Evolutionary conservation across 2,329 filamentous ascomycete genomes (phyloP).

Genomic region (Colletotrichum tamarilloi): DNA sequence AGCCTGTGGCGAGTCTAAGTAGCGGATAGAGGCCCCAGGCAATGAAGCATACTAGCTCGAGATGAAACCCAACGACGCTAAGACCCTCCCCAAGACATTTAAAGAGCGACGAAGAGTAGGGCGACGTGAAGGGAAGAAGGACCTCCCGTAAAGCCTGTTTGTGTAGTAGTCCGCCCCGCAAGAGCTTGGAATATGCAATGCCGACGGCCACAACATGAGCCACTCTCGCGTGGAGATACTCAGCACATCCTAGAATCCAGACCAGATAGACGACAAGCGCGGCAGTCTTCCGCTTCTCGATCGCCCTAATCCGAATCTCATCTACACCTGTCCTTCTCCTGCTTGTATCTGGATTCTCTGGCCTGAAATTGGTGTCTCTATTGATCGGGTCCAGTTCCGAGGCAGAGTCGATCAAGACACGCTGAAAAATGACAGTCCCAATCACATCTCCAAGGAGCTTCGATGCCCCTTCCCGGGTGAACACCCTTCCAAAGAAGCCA

Average conservation of each 20-base stretch:
- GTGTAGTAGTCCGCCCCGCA: slow-evolving; percentile 7
- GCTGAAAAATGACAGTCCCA: slow-evolving; percentile 8
- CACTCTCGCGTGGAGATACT: slow-evolving; percentile 44
- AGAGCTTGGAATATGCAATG: slow-evolving; percentile 40
- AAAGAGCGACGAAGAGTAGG: too few species aligned
- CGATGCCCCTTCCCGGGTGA: not conserved
- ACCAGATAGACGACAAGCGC: slow-evolving; percentile 38
- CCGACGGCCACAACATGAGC: slow-evolving; percentile 42
- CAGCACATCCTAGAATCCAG: slow-evolving; percentile 42
- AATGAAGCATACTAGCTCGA: not conserved
- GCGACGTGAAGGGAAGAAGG: not conserved
- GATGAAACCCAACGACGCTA: not conserved
- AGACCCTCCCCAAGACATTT: too few species aligned
- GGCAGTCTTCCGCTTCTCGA: not conserved
- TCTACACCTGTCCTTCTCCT: too few species aligned
- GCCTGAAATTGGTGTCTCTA: too few species aligned
- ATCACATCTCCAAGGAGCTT: slow-evolving; percentile 2
- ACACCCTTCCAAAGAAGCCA: not conserved
- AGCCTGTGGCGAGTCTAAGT: not conserved
- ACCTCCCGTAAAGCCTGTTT: not conserved
- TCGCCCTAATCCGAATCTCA: not conserved
- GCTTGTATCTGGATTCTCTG: too few species aligned
- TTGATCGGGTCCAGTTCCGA: too few species aligned
- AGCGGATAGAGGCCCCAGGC: slow-evolving; percentile 7
- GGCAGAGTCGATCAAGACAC: too few species aligned